Evolutionary conservation across 164 flowering plant genomes (phyloP), one percentile per base, ranked within the genome.

Genomic region (Platanus orientalis): DNA sequence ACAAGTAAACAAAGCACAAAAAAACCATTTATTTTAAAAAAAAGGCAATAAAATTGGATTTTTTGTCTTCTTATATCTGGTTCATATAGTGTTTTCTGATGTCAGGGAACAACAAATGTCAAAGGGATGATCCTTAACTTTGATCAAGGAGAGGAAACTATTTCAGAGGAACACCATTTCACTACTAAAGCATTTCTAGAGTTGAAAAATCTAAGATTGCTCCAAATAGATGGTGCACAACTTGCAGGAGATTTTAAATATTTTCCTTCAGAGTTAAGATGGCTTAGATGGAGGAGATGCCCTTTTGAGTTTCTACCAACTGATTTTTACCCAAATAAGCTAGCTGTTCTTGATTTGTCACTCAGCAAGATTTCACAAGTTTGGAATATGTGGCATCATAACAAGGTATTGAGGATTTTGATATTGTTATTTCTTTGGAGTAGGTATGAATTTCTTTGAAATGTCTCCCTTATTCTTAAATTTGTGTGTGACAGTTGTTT

Each of bases 301-400:
- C 61, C 61, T 4, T 58, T 58, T 2, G 42, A 40, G 24, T 29
- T 26, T 16, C 26, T 58, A n/a, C 45, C 45, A 7, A 6, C 7
- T 4, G 61, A 36, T 3, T 39, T 58, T 10, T 30, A n/a, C 11
- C n/a, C n/a, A n/a, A n/a, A n/a, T n/a, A n/a, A n/a, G n/a, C n/a
- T n/a, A n/a, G n/a, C n/a, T n/a, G n/a, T n/a, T 27, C 58, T 54
- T 19, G 58, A 54, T 54, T 54, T 54, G 29, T 54, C 58, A 7
- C 12, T 21, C 25, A 54, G 58, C 58, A 7, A 23, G 10, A 54
- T 23, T 17, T 21, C 32, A 7, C 28, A 27, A 13, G 26, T 54
- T 5, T 20, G 27, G 29, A 23, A 54, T 16, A 23, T 9, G 11
- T 23, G n/a, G 9, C 20, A 16, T 52, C 23, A 52, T 13, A 52